phyloP scores from a whole-genome alignment of 2,329 filamentous ascomycete genomes.

The Colletotrichum sp. region DNA sequence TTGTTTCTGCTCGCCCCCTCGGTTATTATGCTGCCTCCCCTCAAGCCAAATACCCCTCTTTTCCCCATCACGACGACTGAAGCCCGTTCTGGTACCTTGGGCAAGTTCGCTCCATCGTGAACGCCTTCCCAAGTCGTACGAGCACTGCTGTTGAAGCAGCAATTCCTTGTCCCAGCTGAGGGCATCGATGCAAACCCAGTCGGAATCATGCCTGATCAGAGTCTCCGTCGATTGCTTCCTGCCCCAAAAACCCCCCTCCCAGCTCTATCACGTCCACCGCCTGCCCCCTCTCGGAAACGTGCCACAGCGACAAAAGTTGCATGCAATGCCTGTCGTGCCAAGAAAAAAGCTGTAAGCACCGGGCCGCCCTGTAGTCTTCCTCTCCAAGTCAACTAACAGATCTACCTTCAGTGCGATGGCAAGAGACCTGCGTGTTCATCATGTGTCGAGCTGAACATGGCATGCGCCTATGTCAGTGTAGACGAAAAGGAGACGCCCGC shows the following conservation, averaged over 20 bases:
- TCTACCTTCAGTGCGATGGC: conserved; percentile 21
- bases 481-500: conserved; percentile 19
- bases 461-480: conserved; percentile 22
- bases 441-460: conserved; percentile 15
- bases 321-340: conserved; percentile 26
- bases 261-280: not conserved
- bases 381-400: not conserved
- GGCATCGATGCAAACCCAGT: not conserved
- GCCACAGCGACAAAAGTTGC: conserved; percentile 18
- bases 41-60: conserved; percentile 6
- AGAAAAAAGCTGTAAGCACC: conserved; percentile 25
- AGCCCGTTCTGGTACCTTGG: not conserved
- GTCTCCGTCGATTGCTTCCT: conserved; percentile 6
- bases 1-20: not conserved
- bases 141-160: not conserved
- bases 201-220: conserved; percentile 2
- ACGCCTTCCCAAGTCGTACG: not conserved
- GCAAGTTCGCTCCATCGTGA: not conserved
- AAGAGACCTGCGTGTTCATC: conserved; percentile 22
- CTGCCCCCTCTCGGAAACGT: not conserved
- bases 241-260: not conserved
- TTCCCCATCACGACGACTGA: not conserved
- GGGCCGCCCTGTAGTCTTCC: not conserved
- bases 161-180: not conserved
- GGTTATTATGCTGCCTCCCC: conserved; percentile 9